Conservation (phyloP, 257 asterid genomes). For the Craterostigma plantagineum region DNA sequence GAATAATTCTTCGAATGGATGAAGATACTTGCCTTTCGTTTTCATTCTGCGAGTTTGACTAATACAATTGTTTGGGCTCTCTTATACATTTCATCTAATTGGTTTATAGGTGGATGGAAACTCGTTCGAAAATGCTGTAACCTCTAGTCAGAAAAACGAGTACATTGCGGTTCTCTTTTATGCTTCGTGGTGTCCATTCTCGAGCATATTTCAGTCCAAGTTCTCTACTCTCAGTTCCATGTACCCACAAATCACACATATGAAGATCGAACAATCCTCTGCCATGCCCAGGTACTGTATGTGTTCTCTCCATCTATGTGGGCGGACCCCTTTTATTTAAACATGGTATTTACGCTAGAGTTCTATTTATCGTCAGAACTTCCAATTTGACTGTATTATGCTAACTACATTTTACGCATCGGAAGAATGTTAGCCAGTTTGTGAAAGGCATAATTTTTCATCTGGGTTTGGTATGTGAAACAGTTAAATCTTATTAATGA, state of each 20-base stretch:
- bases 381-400: too few species aligned
- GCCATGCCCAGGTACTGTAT: slow-evolving; percentile 44
- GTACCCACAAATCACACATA: slow-evolving; percentile 54
- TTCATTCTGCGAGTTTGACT: not conserved
- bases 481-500: not conserved
- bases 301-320: not conserved
- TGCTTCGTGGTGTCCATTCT: slow-evolving; percentile 71
- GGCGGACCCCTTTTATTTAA: not conserved
- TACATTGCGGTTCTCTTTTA: slow-evolving; percentile 37
- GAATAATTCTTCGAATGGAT: too few species aligned
- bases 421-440: too few species aligned
- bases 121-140: slow-evolving; percentile 25
- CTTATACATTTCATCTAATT: not conserved
- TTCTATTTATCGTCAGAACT: too few species aligned
- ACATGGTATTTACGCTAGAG: not conserved
- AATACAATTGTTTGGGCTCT: not conserved
- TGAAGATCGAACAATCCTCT: slow-evolving; percentile 41
- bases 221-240: slow-evolving; percentile 41
- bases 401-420: too few species aligned
- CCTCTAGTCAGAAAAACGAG: slow-evolving; percentile 18
- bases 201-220: slow-evolving; percentile 17
- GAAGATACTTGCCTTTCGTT: too few species aligned
- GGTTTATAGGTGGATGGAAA: slow-evolving; percentile 71
- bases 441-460: not conserved
- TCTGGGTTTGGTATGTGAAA: not conserved